phyloP scores from a whole-genome alignment of 306 rosid genomes.

The Pyrus pyrifolia region DNA sequence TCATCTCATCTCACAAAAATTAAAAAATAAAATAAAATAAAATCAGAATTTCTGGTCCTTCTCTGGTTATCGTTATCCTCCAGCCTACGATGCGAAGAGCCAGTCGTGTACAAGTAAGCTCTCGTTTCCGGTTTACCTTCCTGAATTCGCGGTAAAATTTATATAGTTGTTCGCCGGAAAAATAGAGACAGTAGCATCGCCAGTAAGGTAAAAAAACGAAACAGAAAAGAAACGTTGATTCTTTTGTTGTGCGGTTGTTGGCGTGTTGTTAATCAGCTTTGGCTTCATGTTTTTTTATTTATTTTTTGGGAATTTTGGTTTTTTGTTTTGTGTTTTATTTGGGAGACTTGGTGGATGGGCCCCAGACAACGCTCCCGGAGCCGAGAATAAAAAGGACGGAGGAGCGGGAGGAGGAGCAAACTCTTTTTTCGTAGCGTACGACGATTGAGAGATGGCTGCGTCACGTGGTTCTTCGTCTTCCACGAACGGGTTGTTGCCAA shows the following conservation, averaged over 20 bases:
- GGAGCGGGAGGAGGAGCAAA: conserved; percentile 1
- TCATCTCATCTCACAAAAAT: not conserved
- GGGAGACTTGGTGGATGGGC: not conserved
- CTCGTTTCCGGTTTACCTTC: not conserved
- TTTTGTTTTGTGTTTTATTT: not conserved
- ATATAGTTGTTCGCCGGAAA: not conserved
- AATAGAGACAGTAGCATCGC: not conserved
- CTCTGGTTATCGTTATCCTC: not conserved
- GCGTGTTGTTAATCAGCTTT: not conserved
- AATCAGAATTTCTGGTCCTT: not conserved
- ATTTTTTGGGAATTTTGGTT: not conserved
- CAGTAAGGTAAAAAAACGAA: not conserved
- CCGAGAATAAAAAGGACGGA: not conserved
- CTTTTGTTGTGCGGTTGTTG: not conserved
- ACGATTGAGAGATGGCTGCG: conserved; percentile 18
- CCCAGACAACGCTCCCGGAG: not conserved
- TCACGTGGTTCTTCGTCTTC: conserved; percentile 55
- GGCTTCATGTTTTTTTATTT: not conserved
- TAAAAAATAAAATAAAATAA: not conserved
- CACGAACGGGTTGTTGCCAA: conserved; percentile 37
- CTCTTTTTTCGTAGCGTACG: not conserved
- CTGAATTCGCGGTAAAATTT: not conserved
- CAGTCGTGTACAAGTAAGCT: not conserved
- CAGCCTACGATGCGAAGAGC: not conserved
- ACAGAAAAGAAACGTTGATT: not conserved